Conservation (phyloP, 257 asterid species). For the Capsicum pubescens region DNA sequence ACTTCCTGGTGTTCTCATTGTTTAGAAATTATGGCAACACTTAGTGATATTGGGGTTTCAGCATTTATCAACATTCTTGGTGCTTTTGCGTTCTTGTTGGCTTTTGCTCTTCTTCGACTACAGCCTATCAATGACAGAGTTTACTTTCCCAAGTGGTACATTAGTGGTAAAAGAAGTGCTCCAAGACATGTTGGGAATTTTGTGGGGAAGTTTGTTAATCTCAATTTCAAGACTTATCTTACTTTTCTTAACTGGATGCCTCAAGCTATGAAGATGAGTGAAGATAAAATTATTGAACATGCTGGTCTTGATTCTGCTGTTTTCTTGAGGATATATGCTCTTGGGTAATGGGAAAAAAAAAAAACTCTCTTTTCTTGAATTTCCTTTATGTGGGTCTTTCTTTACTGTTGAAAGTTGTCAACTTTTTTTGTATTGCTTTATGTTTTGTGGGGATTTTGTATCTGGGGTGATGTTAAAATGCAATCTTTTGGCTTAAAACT, state of each 20-base stretch:
- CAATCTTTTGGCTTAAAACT: background rate
- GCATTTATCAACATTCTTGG: constrained; percentile 75
- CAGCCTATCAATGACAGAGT: constrained; percentile 96
- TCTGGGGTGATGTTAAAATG: constrained; percentile 9
- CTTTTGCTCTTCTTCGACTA: constrained; percentile 87
- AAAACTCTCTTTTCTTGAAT: background rate
- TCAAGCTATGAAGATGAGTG: constrained; percentile 90
- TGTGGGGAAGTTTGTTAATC: constrained; percentile 79
- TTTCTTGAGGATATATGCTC: constrained; percentile 88
- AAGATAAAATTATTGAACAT: constrained; percentile 74
- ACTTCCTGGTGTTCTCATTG: background rate
- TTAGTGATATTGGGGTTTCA: constrained; percentile 90
- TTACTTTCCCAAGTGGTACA: constrained; percentile 97
- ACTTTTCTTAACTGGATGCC: constrained; percentile 99
- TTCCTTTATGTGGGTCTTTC: background rate
- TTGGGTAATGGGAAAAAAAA: constrained; percentile 62
- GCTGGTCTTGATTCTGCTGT: constrained; percentile 99
- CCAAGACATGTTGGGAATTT: constrained; percentile 71
- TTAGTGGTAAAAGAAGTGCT: constrained; percentile 70
- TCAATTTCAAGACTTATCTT: constrained; percentile 73
- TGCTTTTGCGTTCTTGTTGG: constrained; percentile 81
- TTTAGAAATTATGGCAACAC: constrained; percentile 67
- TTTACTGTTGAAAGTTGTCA: background rate
- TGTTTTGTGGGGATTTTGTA: background rate
- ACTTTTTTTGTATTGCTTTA: background rate